These are phyloP conservation scores for Lecanicillium sp. DNA, from an alignment of 2,329 filamentous ascomycete species.

Conservation along the genomic window DNA sequence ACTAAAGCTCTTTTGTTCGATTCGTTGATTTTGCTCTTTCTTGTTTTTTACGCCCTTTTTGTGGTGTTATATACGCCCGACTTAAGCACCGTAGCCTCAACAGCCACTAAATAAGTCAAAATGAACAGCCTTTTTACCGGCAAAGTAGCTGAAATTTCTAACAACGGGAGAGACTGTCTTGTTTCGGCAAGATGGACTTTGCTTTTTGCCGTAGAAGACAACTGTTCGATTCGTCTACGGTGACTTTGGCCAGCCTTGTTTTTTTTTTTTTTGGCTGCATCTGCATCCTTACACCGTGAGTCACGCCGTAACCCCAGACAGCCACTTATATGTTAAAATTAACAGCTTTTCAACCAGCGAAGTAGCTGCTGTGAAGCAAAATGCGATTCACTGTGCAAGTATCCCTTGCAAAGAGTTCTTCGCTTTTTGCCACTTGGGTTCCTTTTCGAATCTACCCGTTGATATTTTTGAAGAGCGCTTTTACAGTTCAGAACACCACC, in stretches of 20 bases:
- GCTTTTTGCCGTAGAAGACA: too few relatives aligned
- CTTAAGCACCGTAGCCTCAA: too few relatives aligned
- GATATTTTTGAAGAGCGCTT: neutral
- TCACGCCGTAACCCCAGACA: neutral
- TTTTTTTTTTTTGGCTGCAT: neutral
- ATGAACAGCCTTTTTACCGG: neutral
- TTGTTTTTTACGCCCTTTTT: too few relatives aligned
- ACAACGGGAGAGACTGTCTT: neutral
- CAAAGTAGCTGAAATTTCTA: slow-evolving; percentile 7
- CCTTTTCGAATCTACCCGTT: neutral
- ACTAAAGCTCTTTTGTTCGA: too few relatives aligned
- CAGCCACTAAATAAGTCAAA: slow-evolving; percentile 6
- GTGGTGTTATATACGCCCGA: too few relatives aligned
- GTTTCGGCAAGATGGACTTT: too few relatives aligned
- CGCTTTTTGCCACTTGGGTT: neutral
- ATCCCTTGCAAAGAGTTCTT: neutral
- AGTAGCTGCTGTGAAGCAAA: neutral
- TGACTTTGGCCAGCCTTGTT: neutral
- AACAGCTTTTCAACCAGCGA: neutral
- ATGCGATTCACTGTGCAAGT: neutral
- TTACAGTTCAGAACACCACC: neutral
- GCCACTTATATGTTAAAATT: neutral
- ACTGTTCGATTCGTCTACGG: too few relatives aligned
- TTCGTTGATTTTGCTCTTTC: too few relatives aligned
- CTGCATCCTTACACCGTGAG: neutral